Evolutionary conservation across 2,329 filamentous ascomycete species (phyloP).

Genomic region (Alternaria ethzedia): DNA sequence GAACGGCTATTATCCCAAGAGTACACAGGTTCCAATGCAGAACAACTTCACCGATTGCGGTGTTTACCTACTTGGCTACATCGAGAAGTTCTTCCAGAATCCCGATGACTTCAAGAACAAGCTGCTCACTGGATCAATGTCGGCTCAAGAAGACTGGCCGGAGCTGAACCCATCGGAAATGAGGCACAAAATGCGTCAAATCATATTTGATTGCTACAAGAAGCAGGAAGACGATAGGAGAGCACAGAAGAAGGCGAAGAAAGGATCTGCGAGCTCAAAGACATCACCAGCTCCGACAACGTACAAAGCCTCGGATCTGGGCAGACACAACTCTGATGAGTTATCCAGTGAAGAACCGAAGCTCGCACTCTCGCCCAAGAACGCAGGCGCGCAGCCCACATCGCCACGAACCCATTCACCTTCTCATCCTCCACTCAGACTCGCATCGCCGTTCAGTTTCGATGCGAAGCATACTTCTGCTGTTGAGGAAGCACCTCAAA

Average conservation of each 20-base stretch:
- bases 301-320: background rate
- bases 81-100: slow-evolving; percentile 78
- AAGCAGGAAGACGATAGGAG: slow-evolving; percentile 19
- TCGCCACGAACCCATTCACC: background rate
- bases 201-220: slow-evolving; percentile 71
- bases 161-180: slow-evolving; percentile 62
- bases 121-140: slow-evolving; percentile 70
- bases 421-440: slow-evolving; percentile 1
- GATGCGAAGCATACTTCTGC: background rate
- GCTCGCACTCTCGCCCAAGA: background rate
- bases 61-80: slow-evolving; percentile 82
- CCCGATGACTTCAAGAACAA: slow-evolving; percentile 73
- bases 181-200: slow-evolving; percentile 68
- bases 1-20: slow-evolving; percentile 69
- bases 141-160: slow-evolving; percentile 62
- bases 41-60: slow-evolving; percentile 89
- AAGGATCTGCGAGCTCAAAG: background rate
- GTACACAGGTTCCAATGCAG: slow-evolving; percentile 74
- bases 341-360: background rate
- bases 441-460: slow-evolving; percentile 18
- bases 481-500: background rate
- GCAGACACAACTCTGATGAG: background rate
- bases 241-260: slow-evolving; percentile 22
- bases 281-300: background rate
- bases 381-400: background rate